These are phyloP conservation scores for Amniculicola lignicola DNA, from an alignment of 495 filamentous ascomycete species.

Conservation along the genomic window DNA sequence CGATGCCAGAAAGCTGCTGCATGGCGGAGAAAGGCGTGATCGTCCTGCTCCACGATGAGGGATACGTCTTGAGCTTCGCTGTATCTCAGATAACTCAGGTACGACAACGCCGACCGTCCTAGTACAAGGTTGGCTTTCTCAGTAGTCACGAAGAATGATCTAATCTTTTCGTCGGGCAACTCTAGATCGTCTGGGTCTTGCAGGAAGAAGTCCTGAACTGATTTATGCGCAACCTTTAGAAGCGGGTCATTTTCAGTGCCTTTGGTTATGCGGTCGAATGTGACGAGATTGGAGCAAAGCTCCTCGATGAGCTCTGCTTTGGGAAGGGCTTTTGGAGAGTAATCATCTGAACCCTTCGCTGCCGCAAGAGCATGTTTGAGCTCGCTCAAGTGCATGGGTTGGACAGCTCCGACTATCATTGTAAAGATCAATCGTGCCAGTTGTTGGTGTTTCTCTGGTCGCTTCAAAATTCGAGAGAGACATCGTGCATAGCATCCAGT, in stretches of 20 bases:
- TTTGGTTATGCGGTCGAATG: conserved; percentile 23
- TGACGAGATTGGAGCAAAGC: conserved; percentile 26
- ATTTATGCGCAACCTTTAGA: conserved; percentile 36
- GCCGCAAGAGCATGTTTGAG: conserved; percentile 29
- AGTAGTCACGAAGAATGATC: conserved; percentile 33
- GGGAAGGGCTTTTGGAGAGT: conserved; percentile 8
- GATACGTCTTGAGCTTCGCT: conserved; percentile 21
- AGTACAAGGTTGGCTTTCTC: conserved; percentile 27
- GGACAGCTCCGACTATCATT: conserved; percentile 28
- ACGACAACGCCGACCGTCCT: conserved; percentile 31
- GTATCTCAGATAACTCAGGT: conserved; percentile 36
- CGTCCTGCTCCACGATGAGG: conserved; percentile 5
- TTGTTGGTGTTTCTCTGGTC: conserved; percentile 18
- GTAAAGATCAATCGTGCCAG: conserved; percentile 32
- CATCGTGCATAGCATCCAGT: conserved; percentile 35
- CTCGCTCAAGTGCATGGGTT: conserved; percentile 33
- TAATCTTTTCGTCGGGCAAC: conserved; percentile 15
- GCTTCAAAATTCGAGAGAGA: conserved; percentile 6
- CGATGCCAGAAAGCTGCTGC: conserved; percentile 35
- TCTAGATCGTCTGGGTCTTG: conserved; percentile 31
- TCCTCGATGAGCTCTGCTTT: conserved; percentile 32
- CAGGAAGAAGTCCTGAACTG: conserved; percentile 35
- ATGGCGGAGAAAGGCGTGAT: conserved; percentile 36
- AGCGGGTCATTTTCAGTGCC: conserved; percentile 29
- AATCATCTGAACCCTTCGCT: conserved; percentile 3